Evolutionary conservation across 106 monocot species (phyloP).

Genomic region (Phalaenopsis aphrodite): DNA sequence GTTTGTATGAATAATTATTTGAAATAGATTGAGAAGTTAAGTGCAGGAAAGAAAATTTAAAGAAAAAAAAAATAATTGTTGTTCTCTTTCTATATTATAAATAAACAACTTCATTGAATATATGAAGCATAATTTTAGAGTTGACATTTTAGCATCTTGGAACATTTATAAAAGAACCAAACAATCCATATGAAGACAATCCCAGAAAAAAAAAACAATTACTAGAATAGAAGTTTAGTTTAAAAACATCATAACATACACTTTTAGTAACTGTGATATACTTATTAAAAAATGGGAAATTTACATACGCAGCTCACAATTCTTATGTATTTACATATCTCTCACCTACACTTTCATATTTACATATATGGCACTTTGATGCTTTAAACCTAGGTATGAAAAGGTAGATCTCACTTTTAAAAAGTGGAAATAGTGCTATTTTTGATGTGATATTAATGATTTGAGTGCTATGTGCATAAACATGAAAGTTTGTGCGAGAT

Average conservation of each 20-base stretch:
- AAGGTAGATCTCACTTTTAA: too few species aligned
- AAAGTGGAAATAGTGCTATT: too few species aligned
- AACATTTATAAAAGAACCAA: background rate
- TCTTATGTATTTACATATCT: too few species aligned
- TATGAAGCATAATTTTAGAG: background rate
- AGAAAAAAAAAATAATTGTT: background rate
- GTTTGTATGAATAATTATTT: background rate
- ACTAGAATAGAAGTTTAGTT: background rate
- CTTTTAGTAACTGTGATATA: too few species aligned
- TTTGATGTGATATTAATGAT: too few species aligned
- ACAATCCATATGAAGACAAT: background rate
- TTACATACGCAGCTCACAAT: too few species aligned
- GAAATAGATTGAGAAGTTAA: background rate
- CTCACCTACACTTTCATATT: too few species aligned
- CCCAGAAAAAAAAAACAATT: background rate
- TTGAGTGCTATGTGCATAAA: too few species aligned
- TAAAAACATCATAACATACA: background rate
- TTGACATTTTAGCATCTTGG: background rate
- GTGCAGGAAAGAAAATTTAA: background rate
- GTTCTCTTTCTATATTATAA: background rate
- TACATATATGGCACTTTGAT: too few species aligned
- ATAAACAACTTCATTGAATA: background rate
- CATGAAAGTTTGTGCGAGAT: too few species aligned
- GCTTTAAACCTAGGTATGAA: too few species aligned
- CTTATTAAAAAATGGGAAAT: too few species aligned